Evolutionary conservation across 1,139 yeast species (phyloP).

Genomic region (Suhomyces wounanorum): DNA sequence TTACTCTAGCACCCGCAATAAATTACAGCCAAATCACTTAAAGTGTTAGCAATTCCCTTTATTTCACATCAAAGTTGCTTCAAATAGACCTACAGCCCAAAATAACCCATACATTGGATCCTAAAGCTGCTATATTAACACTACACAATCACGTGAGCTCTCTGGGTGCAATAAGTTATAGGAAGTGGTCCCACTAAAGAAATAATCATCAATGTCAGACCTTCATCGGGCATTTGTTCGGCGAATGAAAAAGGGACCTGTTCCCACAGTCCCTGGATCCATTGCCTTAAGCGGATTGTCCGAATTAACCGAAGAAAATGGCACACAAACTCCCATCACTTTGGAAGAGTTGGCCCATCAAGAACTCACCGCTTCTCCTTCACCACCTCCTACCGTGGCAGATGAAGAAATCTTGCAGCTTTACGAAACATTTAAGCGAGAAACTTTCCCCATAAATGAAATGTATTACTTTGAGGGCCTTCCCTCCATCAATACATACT

Average conservation of each 20-base stretch:
- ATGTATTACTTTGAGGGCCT: slow-evolving; percentile 7
- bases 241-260: slow-evolving; percentile 4
- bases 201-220: slow-evolving; percentile 15
- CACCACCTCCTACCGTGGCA: not conserved
- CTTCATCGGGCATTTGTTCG: slow-evolving; percentile 15
- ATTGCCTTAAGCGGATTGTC: not conserved
- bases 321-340: not conserved
- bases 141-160: not conserved
- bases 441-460: slow-evolving; percentile 12
- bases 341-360: slow-evolving; percentile 7
- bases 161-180: not conserved
- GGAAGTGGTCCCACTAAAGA: not conserved
- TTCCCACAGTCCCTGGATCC: not conserved
- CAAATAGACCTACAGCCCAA: too few species aligned
- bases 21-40: too few species aligned
- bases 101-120: too few species aligned
- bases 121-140: too few species aligned
- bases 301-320: slow-evolving; percentile 1
- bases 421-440: slow-evolving; percentile 8
- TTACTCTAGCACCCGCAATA: too few species aligned
- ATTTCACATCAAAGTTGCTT: too few species aligned
- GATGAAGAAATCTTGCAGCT: slow-evolving; percentile 4
- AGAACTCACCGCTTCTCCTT: slow-evolving; percentile 1
- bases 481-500: slow-evolving; percentile 55
- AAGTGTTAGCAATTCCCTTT: too few species aligned